phyloP scores from a whole-genome alignment of 1,139 yeast genomes.

The Zygosaccharomyces pseudobailii region DNA sequence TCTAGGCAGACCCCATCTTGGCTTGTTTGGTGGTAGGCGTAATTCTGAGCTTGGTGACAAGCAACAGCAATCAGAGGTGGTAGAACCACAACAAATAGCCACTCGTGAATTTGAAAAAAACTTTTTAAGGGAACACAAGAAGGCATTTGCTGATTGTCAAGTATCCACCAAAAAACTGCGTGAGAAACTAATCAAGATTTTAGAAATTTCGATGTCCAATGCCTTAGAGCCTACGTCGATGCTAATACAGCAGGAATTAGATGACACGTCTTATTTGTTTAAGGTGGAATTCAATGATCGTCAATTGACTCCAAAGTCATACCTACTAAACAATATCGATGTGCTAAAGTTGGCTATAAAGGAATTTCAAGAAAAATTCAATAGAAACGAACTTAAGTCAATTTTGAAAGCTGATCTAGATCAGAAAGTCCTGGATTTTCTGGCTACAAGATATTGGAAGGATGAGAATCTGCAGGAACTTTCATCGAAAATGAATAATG shows the following conservation, averaged over 20 bases:
- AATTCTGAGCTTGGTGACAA: slow-evolving; percentile 33
- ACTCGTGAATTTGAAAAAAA: slow-evolving; percentile 64
- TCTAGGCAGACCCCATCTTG: slow-evolving; percentile 11
- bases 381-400: slow-evolving; percentile 75
- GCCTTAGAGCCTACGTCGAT: slow-evolving; percentile 84
- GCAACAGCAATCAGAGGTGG: slow-evolving; percentile 1
- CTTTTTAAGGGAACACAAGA: slow-evolving; percentile 57
- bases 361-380: slow-evolving; percentile 77
- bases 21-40: slow-evolving; percentile 17
- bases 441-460: slow-evolving; percentile 93
- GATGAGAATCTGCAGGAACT: slow-evolving; percentile 36
- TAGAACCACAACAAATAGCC: slow-evolving; percentile 32
- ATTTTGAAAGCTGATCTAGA: slow-evolving; percentile 80
- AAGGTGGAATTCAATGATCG: slow-evolving; percentile 97
- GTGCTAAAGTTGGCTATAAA: slow-evolving; percentile 80
- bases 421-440: slow-evolving; percentile 76
- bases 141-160: slow-evolving; percentile 57
- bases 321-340: slow-evolving; percentile 88
- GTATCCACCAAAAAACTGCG: slow-evolving; percentile 77
- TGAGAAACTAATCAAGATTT: slow-evolving; percentile 74
- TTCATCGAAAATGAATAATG: slow-evolving; percentile 32
- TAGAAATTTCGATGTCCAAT: slow-evolving; percentile 87
- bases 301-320: slow-evolving; percentile 86
- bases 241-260: slow-evolving; percentile 84
- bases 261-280: slow-evolving; percentile 87